Base-by-base conservation (phyloP, 179 eudicot genomes). In the Sideroxylon spinosum region DNA sequence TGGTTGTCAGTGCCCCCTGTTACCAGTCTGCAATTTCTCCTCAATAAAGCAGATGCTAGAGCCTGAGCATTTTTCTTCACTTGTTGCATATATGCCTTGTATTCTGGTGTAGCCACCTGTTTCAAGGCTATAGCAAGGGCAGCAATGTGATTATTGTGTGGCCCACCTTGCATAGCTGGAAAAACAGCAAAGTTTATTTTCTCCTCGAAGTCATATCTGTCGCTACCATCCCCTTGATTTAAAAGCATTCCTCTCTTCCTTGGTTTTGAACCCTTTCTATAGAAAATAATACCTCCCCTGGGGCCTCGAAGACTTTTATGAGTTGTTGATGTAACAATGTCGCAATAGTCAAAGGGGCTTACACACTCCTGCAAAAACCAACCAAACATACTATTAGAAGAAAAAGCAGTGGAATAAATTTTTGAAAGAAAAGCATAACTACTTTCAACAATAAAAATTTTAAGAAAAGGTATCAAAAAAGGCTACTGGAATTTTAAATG, bases 1-100 rank as follows among this genome's bases (percentile, higher is more conserved):
- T 93, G 95, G 77, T 90, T 92, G 84, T 92, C 97, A 16, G 93
- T 91, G 78, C 97, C 97, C 48, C 95, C 96, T n/a, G 95, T 91
- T 19, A 93, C 88, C 73, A 91, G 82, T 83, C 80, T 88, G 82
- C 92, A 93, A 64, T 88, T 90, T 85, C 91, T 90, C 78, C 84
- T 89, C 81, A 84, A 48, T 67, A 93, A 85, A 62, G 95, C 89
- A 28, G 88, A 78, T 20, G 93, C 95, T 76, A 93, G 79, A 64
- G 89, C 89, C 75, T 90, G 90, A 65, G 97, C 91, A 86, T 91
- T 91, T 84, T 75, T 91, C 89, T 88, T 93, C 68, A 93, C 97
- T 77, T 93, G 97, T 72, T 91, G 92, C 95, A 91, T 91, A 78
- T 91, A 91, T 59, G 87, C 86, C 82, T 85, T 93, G 83, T 85